Evolutionary conservation across 192 early-diverging fungal species (phyloP), one percentile per base, ranked within the genome.

Genomic region (Backusella westeae): DNA sequence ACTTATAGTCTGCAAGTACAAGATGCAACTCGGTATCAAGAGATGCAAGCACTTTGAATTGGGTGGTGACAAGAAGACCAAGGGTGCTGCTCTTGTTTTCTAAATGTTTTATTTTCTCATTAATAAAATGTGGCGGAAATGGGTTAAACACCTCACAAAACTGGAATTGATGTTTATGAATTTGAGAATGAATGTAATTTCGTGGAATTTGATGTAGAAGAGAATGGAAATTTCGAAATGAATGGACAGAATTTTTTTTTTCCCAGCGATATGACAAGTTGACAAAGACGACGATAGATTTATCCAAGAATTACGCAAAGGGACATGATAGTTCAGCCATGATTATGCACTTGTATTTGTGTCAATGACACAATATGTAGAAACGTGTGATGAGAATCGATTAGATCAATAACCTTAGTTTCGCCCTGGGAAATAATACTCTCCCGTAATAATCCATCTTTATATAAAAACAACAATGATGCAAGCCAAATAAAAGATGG

Each of bases 11-110:
- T 99, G 98, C 94, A 99, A 98, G 94, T 96, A 96, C 95, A 98
- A 97, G 95, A 90, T 93, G 86, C 98, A 99, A 92, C 86, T 96
- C 49, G 87, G 95, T 76, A 84, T 99, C 87, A 99, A 99, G 94
- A 95, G 98, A 83, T 99, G 98, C 94, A 99, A 99, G 93, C 97
- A 98, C 94, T 99, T 99, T 85, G 98, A 99, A 90, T 93, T 99
- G 77, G 97, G 97, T 88, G 97, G 97, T 91, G 96, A 99, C 91
- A 98, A 96, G 95, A 99, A 97, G 84, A 89, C 88, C 81, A 87
- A 91, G 88, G 91, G 94, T 90, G 93, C 92, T 70, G 95, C 95
- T 82, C 92, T 97, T 77, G 86, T 89, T 75, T 96, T 96, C 94
- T 95, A 93, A 93, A 75, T 80, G 21, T 46, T 34, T 73, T 52